phyloP scores from a whole-genome alignment of 2,329 filamentous ascomycete genomes.

The Orbilia javanica region DNA sequence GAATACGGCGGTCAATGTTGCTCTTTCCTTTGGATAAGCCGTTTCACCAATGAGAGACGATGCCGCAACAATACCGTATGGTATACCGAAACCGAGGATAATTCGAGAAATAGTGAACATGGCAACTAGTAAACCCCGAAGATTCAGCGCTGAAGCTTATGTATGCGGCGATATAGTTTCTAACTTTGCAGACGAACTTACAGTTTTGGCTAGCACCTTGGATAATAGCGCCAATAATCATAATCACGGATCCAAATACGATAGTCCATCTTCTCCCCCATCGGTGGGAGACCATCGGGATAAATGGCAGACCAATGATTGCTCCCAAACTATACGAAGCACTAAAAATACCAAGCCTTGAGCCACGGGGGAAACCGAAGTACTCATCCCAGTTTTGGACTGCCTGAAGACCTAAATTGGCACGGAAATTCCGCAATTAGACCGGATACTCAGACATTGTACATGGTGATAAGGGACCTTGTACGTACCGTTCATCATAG shows the following conservation, averaged over 20 bases:
- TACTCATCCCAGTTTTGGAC: constrained; percentile 61
- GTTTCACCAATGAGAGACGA: constrained; percentile 73
- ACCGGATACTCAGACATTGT: background rate
- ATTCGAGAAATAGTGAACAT: constrained; percentile 74
- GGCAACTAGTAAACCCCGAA: constrained; percentile 64
- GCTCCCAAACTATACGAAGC: constrained; percentile 74
- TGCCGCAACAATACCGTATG: constrained; percentile 72
- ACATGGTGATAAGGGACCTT: background rate
- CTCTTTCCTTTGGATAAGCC: constrained; percentile 73
- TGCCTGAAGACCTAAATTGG: constrained; percentile 57
- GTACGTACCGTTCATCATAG: constrained; percentile 65
- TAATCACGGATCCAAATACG: constrained; percentile 70
- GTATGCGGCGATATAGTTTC: background rate
- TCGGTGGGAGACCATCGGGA: constrained; percentile 71
- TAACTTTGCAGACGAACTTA: constrained; percentile 63
- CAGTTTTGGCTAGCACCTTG: constrained; percentile 70
- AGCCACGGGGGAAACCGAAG: constrained; percentile 68
- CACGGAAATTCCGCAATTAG: too few species aligned
- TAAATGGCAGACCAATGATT: constrained; percentile 72
- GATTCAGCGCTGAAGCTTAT: background rate
- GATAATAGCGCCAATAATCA: constrained; percentile 71
- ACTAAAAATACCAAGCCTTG: constrained; percentile 70
- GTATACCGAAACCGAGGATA: constrained; percentile 74
- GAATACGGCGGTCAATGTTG: constrained; percentile 73
- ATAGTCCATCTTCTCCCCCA: constrained; percentile 73